Evolutionary conservation across 2,329 filamentous ascomycete species (phyloP).

Genomic region (Colletotrichum falcatum): DNA sequence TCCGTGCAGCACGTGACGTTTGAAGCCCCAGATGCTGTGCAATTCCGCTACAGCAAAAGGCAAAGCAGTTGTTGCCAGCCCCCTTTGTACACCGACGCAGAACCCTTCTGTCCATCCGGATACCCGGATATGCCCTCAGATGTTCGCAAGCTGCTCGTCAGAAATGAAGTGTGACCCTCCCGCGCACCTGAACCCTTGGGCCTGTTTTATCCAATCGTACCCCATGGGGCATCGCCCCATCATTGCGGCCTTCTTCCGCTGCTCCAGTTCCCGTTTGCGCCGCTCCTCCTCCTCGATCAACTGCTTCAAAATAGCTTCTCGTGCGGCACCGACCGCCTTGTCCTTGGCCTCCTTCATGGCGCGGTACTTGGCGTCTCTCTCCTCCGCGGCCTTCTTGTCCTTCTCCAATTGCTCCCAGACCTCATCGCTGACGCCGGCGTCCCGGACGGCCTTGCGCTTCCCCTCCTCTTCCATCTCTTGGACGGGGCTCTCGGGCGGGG

Average conservation of each 20-base stretch:
- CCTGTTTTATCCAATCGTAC: conserved; percentile 71
- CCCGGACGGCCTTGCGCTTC: conserved; percentile 53
- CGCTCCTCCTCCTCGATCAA: conserved; percentile 54
- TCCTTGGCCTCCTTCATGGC: conserved; percentile 49
- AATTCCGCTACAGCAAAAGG: neutral
- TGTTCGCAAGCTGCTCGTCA: conserved; percentile 49
- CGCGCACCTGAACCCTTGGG: conserved; percentile 70
- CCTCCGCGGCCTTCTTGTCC: conserved; percentile 50
- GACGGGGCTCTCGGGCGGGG: neutral
- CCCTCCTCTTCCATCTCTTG: conserved; percentile 29
- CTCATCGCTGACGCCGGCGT: conserved; percentile 69
- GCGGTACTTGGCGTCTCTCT: conserved; percentile 53
- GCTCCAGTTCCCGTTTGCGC: conserved; percentile 54
- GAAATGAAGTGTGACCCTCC: conserved; percentile 69
- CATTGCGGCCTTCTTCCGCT: conserved; percentile 58
- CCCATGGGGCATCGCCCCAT: conserved; percentile 69
- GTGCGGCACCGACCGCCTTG: conserved; percentile 46
- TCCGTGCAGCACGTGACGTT: neutral
- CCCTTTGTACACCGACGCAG: too few species aligned
- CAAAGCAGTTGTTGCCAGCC: too few species aligned
- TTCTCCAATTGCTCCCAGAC: conserved; percentile 70
- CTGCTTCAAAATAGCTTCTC: conserved; percentile 52
- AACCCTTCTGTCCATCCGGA: too few species aligned
- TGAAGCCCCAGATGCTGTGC: too few species aligned
- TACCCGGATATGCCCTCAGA: neutral